Evolutionary conservation across 164 flowering plant genomes (phyloP).

Genomic region (Chloranthus sessilifolius): DNA sequence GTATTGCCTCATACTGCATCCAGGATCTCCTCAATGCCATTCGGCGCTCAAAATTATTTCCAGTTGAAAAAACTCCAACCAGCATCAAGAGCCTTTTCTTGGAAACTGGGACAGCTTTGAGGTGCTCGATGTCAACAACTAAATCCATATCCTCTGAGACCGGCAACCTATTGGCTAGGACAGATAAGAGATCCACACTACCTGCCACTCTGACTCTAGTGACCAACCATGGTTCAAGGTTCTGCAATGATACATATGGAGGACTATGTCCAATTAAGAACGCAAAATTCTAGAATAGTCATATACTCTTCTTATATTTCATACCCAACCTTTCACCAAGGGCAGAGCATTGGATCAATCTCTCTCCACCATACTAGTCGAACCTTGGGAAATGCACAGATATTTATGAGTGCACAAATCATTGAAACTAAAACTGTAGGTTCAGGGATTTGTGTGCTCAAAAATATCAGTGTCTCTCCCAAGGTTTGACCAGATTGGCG

Average conservation of each 20-base stretch:
- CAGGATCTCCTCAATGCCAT: conserved; percentile 93
- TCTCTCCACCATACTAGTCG: no score
- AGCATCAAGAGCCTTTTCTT: conserved; percentile 57
- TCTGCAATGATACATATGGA: conserved; percentile 62
- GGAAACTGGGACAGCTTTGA: conserved; percentile 60
- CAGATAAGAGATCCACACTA: conserved; percentile 54
- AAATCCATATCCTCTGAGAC: conserved; percentile 61
- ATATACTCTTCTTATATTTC: neutral
- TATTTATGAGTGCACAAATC: no score
- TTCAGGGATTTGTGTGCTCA: no score
- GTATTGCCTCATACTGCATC: conserved; percentile 87
- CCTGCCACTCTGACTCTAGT: conserved; percentile 54
- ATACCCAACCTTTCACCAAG: no score
- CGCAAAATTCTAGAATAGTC: neutral
- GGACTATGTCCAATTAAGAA: neutral
- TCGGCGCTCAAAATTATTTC: conserved; percentile 83
- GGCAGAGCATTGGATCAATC: no score
- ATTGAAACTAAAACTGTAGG: no score
- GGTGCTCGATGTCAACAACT: conserved; percentile 35
- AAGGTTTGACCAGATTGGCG: no score
- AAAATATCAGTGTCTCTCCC: no score
- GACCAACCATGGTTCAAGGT: conserved; percentile 82
- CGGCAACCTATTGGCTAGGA: conserved; percentile 68
- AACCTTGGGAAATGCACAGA: no score
- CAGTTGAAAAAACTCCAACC: conserved; percentile 80